These are phyloP conservation scores for Periconia macrospinosa DNA, from an alignment of 2,329 filamentous ascomycete species.

Conservation along the genomic window DNA sequence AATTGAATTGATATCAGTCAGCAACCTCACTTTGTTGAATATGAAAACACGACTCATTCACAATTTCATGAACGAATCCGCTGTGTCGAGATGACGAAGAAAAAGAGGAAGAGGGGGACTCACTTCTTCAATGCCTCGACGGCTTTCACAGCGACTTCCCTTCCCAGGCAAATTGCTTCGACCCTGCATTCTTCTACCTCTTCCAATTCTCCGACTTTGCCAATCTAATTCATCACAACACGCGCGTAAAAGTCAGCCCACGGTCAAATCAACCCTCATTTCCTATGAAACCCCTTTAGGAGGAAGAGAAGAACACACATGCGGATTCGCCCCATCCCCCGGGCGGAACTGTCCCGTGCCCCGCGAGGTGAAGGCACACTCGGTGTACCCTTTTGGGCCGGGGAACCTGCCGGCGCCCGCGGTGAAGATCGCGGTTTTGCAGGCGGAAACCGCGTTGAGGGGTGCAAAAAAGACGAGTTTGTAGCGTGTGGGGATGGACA, in stretches of 20 bases:
- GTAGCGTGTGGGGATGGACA: slow-evolving; percentile 28
- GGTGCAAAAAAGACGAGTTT: slow-evolving; percentile 53
- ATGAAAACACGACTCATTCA: too few relatives aligned
- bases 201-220: slow-evolving; percentile 60
- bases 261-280: too few relatives aligned
- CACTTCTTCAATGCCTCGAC: slow-evolving; percentile 68
- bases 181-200: slow-evolving; percentile 63
- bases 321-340: slow-evolving; percentile 62
- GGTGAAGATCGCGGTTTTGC: slow-evolving; percentile 50
- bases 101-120: slow-evolving; percentile 28
- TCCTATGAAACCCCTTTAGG: too few relatives aligned
- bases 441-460: slow-evolving; percentile 35
- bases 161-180: slow-evolving; percentile 64
- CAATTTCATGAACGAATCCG: too few relatives aligned
- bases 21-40: too few relatives aligned
- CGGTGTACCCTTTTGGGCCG: slow-evolving; percentile 46
- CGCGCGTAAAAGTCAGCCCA: too few relatives aligned
- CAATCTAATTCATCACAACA: slow-evolving; percentile 50
- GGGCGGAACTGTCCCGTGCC: slow-evolving; percentile 70
- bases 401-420: slow-evolving; percentile 50
- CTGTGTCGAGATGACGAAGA: too few relatives aligned
- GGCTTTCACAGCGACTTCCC: slow-evolving; percentile 58
- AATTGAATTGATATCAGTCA: background rate
- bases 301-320: slow-evolving; percentile 30
- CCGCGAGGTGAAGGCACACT: slow-evolving; percentile 45